A percentile compares a stretch with the other conserved stretches of the same genome.
Conservation (phyloP, 306 rosid genomes). For the Senna siamea region DNA sequence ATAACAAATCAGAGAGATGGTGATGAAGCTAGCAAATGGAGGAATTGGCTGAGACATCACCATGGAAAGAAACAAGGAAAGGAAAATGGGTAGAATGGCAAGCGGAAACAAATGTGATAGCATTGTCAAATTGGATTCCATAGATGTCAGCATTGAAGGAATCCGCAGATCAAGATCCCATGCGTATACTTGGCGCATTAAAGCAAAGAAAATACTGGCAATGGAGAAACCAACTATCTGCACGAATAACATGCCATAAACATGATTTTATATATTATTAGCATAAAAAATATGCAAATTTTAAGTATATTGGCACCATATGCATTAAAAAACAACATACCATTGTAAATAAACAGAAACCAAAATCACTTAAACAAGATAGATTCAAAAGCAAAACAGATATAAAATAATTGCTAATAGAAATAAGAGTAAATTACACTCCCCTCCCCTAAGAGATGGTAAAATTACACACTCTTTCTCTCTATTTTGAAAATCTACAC, state of each 20-base stretch:
- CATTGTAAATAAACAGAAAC: neutral
- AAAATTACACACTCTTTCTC: too few species aligned
- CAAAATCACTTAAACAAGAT: conserved; percentile 5
- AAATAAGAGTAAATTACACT: conserved; percentile 7
- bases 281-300: conserved; percentile 32
- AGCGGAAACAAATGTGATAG: conserved; percentile 64
- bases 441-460: too few species aligned
- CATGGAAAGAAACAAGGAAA: conserved; percentile 64
- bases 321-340: conserved; percentile 17
- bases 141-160: conserved; percentile 79
- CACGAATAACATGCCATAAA: conserved; percentile 49
- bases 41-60: conserved; percentile 75
- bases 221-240: conserved; percentile 90
- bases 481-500: too few species aligned
- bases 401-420: conserved; percentile 6
- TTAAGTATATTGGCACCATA: conserved; percentile 19
- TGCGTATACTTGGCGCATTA: conserved; percentile 88
- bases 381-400: conserved; percentile 11
- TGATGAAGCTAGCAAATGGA: conserved; percentile 65
- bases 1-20: conserved; percentile 78
- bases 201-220: conserved; percentile 76
- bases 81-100: conserved; percentile 70
- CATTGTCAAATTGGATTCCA: conserved; percentile 80
- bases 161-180: conserved; percentile 79
- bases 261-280: conserved; percentile 33